Conservation (phyloP, 257 asterid species). For the Lycium barbarum region DNA sequence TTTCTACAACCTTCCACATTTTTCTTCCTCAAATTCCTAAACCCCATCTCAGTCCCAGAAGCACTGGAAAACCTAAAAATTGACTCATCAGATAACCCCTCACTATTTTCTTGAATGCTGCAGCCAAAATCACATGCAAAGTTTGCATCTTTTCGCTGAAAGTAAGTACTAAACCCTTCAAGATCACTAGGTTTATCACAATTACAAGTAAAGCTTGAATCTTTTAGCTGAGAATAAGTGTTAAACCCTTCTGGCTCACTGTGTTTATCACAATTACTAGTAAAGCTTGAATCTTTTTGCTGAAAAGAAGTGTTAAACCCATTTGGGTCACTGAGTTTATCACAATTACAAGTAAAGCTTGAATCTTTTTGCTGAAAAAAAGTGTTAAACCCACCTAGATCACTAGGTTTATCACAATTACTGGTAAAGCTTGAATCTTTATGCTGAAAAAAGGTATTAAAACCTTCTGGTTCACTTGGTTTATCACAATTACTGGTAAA, state of each 20-base stretch:
- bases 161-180: neutral
- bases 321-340: conserved; percentile 9
- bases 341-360: conserved; percentile 18
- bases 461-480: no score
- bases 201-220: neutral
- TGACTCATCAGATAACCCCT: conserved; percentile 35
- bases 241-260: neutral
- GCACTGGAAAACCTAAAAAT: conserved; percentile 71
- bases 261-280: conserved; percentile 11
- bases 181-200: conserved; percentile 23
- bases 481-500: no score
- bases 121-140: conserved; percentile 30
- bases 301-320: conserved; percentile 18
- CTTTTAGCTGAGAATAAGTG: conserved; percentile 30
- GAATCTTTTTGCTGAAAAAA: conserved; percentile 34
- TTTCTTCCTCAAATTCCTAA: conserved; percentile 45
- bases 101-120: conserved; percentile 34
- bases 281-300: conserved; percentile 33
- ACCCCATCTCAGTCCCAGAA: conserved; percentile 36
- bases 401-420: conserved; percentile 22
- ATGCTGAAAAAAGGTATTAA: no score
- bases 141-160: conserved; percentile 40
- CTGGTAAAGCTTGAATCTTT: neutral
- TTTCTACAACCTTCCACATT: conserved; percentile 34
- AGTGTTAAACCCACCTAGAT: neutral